These are phyloP conservation scores for Xylariaceae sp. DNA, from an alignment of 2,329 filamentous ascomycete species.

Conservation along the genomic window DNA sequence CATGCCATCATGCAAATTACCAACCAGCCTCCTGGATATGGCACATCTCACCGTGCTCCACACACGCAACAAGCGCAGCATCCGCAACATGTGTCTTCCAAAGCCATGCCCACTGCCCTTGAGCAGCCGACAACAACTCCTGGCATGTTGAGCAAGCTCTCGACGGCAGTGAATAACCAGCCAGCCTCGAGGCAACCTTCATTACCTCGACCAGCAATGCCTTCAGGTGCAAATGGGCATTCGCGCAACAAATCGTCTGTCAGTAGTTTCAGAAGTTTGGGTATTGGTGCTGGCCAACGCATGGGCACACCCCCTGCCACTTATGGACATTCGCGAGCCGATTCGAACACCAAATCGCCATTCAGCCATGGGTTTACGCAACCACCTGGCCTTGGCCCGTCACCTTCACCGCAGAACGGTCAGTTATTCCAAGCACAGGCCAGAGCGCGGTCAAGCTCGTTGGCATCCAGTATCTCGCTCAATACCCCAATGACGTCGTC, in stretches of 20 bases:
- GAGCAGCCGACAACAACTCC: constrained; percentile 4
- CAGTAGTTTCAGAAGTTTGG: constrained; percentile 21
- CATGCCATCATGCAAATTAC: not conserved
- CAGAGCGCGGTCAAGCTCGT: constrained; percentile 30
- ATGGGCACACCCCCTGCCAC: constrained; percentile 32
- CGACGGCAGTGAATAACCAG: constrained; percentile 10
- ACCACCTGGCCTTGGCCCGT: constrained; percentile 30
- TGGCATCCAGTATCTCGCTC: constrained; percentile 31
- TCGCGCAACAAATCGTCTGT: constrained; percentile 28
- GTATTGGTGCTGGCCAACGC: constrained; percentile 29
- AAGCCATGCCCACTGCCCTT: not conserved
- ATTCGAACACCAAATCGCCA: constrained; percentile 30
- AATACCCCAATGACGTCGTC: constrained; percentile 35
- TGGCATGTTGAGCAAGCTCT: not conserved
- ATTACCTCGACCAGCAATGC: constrained; percentile 17
- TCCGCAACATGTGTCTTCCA: constrained; percentile 4
- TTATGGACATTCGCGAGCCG: constrained; percentile 29
- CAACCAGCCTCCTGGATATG: not conserved
- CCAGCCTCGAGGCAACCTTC: constrained; percentile 17
- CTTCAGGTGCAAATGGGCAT: constrained; percentile 20
- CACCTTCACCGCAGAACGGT: constrained; percentile 33
- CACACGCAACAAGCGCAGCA: constrained; percentile 1
- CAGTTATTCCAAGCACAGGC: constrained; percentile 33
- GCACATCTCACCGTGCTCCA: not conserved
- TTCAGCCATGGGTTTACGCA: constrained; percentile 33